Base-by-base conservation (phyloP, 805 yeast genomes). In the Metschnikowia lunata region DNA sequence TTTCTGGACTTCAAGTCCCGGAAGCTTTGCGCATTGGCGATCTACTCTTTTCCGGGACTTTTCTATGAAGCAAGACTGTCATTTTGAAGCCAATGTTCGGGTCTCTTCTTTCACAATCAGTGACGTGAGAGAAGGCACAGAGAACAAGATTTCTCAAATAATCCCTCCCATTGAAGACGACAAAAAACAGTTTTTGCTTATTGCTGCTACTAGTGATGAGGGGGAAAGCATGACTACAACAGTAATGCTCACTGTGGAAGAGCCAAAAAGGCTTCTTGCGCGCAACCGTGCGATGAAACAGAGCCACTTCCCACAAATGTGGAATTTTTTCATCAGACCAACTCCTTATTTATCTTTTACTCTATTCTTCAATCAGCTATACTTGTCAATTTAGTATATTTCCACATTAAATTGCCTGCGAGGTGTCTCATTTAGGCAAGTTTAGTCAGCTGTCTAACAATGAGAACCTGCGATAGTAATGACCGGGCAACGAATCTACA, bases 191-290 rank as follows among this genome's bases (percentile, higher is more conserved):
- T 82, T 93, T 49, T 69, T 77, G 66, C 80, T 85, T 1, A 69
- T 71, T 14, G 69, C 77, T 0, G 54, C 64, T 0, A 70, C 82
- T 0, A 72, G 65, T 39, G 78, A 76, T 1, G 57, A 61, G 3
- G 63, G 59, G 2, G 61, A 52, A 14, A 60, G 55, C 36, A 71
- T 74, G 41, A 63, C 72, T 31, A 70, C 78, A 6, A 75, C 78
- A 15, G 56, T 66, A 0, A 74, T 82, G 56, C 58, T 85, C 5
- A 79, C 88, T 0, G 75, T 91, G 9, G 95, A 88, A 47, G 85
- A 83, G 49, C 97, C 97, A 0, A 78, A 77, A 45, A 75, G 85
- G 9, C 81, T 93, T 39, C 61, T 93, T 27, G 97, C 97, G 0
- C 67, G n/a, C n/a, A n/a, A n/a, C n/a, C n/a, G n/a, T n/a, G n/a